A percentile compares a stretch with the other conserved stretches of the same genome.
phyloP scores from a whole-genome alignment of 148 eudicot species.

The Cornus suecica region DNA sequence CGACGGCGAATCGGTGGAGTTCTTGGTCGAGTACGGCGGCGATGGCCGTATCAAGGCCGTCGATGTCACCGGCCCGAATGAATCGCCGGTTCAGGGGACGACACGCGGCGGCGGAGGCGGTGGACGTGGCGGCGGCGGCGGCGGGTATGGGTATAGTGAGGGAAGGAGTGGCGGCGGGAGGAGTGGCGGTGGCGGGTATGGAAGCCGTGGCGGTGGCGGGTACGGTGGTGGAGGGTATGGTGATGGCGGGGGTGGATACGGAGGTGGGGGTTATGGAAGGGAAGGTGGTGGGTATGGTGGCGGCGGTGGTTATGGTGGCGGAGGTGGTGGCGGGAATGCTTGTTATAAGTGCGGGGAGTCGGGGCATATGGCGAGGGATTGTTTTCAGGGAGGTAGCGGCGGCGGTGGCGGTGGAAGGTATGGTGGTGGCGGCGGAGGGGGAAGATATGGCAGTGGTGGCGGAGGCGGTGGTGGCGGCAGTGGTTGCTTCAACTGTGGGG shows the following conservation, averaged over 20 bases:
- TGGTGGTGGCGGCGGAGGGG: slow-evolving; percentile 3
- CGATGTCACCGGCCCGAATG: slow-evolving; percentile 43
- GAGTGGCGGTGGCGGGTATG: slow-evolving; percentile 14
- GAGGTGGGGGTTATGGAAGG: slow-evolving; percentile 41
- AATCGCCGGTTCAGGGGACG: slow-evolving; percentile 34
- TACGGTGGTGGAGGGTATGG: slow-evolving; percentile 28
- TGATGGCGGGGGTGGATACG: slow-evolving; percentile 37
- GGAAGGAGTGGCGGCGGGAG: slow-evolving; percentile 26
- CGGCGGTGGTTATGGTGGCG: slow-evolving; percentile 23
- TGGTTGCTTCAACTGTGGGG: slow-evolving; percentile 16
- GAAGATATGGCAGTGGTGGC: slow-evolving; percentile 7
- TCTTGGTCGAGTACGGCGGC: slow-evolving; percentile 29
- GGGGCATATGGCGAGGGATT: slow-evolving; percentile 52
- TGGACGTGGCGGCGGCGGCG: slow-evolving; percentile 11
- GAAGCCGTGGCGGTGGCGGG: slow-evolving; percentile 26
- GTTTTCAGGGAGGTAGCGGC: slow-evolving; percentile 17
- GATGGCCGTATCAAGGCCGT: slow-evolving; percentile 54
- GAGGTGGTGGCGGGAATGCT: slow-evolving; percentile 35
- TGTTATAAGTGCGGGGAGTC: slow-evolving; percentile 46
- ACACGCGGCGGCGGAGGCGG: slow-evolving; percentile 45
- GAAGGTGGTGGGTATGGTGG: slow-evolving; percentile 40
- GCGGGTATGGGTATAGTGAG: slow-evolving; percentile 19
- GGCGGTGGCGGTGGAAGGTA: slow-evolving; percentile 4
- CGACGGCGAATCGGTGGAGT: slow-evolving; percentile 52
- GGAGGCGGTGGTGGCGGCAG: slow-evolving; percentile 13